phyloP scores from a whole-genome alignment of 768 basidiomycete genomes.

The Boletus coccyginus region DNA sequence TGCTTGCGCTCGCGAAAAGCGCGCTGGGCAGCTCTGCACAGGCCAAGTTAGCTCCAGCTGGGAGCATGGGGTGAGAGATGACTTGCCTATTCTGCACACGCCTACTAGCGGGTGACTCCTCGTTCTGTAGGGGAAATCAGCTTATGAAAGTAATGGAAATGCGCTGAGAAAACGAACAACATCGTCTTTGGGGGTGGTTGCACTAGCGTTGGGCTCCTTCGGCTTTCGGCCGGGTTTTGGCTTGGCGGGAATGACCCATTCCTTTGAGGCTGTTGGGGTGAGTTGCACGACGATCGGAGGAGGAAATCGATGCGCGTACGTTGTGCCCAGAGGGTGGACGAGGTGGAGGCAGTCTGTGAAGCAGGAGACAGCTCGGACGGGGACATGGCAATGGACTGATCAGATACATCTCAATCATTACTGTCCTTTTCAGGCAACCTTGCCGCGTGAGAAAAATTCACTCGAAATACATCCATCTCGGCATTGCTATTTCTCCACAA shows the following conservation, averaged over 20 bases:
- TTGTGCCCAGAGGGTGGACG: slow-evolving; percentile 73
- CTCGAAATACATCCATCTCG: too few relatives aligned
- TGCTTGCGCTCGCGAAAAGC: slow-evolving; percentile 90
- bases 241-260: slow-evolving; percentile 85
- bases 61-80: neutral
- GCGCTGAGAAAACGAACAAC: slow-evolving; percentile 41
- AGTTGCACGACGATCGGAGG: neutral
- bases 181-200: slow-evolving; percentile 37
- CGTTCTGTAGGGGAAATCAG: slow-evolving; percentile 26
- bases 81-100: slow-evolving; percentile 74
- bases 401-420: slow-evolving; percentile 12
- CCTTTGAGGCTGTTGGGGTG: slow-evolving; percentile 64
- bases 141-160: neutral
- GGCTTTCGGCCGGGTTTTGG: slow-evolving; percentile 88
- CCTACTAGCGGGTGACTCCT: slow-evolving; percentile 55
- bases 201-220: slow-evolving; percentile 44
- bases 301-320: slow-evolving; percentile 38
- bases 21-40: slow-evolving; percentile 76
- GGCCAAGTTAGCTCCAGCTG: slow-evolving; percentile 6
- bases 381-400: slow-evolving; percentile 25
- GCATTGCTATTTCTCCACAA: too few relatives aligned
- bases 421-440: too few relatives aligned
- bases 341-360: slow-evolving; percentile 34
- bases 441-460: too few relatives aligned
- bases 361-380: slow-evolving; percentile 31